Base-by-base conservation (phyloP, 169 alveolate genomes). In the Plasmodium gallinaceum region DNA sequence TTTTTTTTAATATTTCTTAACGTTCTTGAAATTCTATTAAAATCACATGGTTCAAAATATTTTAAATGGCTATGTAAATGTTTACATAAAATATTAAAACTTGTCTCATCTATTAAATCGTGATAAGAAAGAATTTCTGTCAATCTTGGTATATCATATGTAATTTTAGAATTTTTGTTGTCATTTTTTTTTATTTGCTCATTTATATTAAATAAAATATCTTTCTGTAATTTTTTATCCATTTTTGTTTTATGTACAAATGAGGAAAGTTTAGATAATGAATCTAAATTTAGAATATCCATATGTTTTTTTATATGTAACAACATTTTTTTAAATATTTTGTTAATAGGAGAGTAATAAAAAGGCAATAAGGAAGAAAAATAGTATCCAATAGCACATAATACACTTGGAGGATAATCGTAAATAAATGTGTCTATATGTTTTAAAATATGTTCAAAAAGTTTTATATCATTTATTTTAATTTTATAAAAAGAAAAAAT, bases 41-140 rank as follows among this genome's bases (percentile, higher is more conserved):
- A 94, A 70, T 95, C 97, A 45, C 83, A 88, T 2, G 97, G 97
- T 87, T 94, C 97, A 37, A 95, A 91, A 62, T 72, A 80, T 72
- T 90, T 89, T 37, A 95, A 61, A 78, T 93, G 89, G 5, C 93
- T 51, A 70, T 93, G 94, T 39, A 91, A 37, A 66, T 91, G 95
- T 43, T 90, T 88, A 75, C 95, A 91, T 22, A 95, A 74, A 20
- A 87, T 74, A n/a, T 89, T 65, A 85, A 94, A 95, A 26, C 91
- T 43, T n/a, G 68, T 76, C n/a, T 10, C 89, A 68, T 60, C 90
- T 14, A 92, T 48, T 5, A 68, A 26, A 43, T 51, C 52, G 20
- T 94, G 92, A 58, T 64, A 85, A 10, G 96, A 65, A 22, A 94
- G 65, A 0, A 75, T 57, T 43, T 94, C 96, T 18, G 92, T 5